Conservation (phyloP, 192 early-diverging fungal species). For the Nowakowskiella sp. region DNA sequence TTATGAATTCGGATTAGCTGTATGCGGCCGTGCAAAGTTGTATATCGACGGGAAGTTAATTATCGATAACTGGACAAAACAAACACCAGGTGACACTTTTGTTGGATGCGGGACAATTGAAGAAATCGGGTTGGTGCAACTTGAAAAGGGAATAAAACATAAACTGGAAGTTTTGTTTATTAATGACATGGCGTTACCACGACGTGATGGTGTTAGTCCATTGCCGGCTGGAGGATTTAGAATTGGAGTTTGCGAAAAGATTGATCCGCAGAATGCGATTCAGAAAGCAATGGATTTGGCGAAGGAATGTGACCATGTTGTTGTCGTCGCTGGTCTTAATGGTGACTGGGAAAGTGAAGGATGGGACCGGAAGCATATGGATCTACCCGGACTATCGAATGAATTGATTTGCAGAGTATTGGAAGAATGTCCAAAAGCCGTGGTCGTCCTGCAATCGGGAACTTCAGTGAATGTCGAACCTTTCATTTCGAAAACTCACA, state of each 20-base stretch:
- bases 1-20: conserved; percentile 7
- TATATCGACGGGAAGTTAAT: conserved; percentile 7
- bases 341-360: conserved; percentile 18
- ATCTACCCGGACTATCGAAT: conserved; percentile 5
- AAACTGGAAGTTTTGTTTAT: conserved; percentile 11
- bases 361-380: conserved; percentile 2
- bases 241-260: neutral
- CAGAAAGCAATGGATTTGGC: neutral
- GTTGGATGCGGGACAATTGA: conserved; percentile 9
- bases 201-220: neutral
- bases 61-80: conserved; percentile 17
- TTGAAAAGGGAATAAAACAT: conserved; percentile 2
- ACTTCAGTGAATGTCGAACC: conserved; percentile 12
- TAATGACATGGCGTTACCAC: neutral
- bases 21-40: conserved; percentile 3
- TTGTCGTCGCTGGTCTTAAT: conserved; percentile 8
- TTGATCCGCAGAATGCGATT: neutral
- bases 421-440: conserved; percentile 3
- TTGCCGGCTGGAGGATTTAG: neutral
- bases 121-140: neutral
- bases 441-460: conserved; percentile 15
- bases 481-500: neutral
- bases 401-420: conserved; percentile 13
- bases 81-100: conserved; percentile 9
- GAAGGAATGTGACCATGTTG: neutral